These are phyloP conservation scores for Acer yangbiense DNA, from an alignment of 345 rosid genomes.

Conservation along the genomic window DNA sequence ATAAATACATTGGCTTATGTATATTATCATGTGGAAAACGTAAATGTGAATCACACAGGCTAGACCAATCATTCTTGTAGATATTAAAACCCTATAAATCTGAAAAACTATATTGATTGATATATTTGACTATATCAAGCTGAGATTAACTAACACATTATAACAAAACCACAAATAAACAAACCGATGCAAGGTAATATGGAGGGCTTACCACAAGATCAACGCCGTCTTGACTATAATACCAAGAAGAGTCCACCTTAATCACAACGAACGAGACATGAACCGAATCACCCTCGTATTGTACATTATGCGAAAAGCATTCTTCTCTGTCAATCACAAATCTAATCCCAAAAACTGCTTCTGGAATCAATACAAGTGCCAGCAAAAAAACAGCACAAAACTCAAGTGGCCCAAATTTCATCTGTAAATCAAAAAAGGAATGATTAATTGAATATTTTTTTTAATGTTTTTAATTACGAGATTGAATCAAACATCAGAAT, in stretches of 20 bases:
- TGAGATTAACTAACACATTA: background rate
- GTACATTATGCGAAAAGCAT: constrained; percentile 63
- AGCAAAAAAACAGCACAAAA: constrained; percentile 28
- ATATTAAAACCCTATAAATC: background rate
- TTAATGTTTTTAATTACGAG: background rate
- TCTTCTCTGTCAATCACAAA: constrained; percentile 68
- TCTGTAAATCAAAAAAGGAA: constrained; percentile 28
- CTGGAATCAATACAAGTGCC: constrained; percentile 34
- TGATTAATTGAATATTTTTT: no score
- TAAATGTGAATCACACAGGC: background rate
- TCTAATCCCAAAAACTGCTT: constrained; percentile 50
- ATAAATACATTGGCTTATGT: background rate
- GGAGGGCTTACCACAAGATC: constrained; percentile 62
- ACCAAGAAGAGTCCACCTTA: constrained; percentile 60
- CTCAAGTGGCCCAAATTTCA: constrained; percentile 35
- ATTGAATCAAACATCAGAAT: constrained; percentile 2
- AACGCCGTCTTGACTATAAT: constrained; percentile 50
- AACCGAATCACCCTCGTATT: constrained; percentile 62
- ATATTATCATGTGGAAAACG: background rate
- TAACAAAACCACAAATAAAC: background rate
- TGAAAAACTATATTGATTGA: no score
- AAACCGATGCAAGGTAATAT: background rate
- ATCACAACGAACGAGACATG: constrained; percentile 68
- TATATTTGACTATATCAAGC: background rate
- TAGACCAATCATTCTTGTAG: background rate